These are phyloP conservation scores for Candida parachauliodes DNA, from an alignment of 805 yeast species.

Conservation along the genomic window DNA sequence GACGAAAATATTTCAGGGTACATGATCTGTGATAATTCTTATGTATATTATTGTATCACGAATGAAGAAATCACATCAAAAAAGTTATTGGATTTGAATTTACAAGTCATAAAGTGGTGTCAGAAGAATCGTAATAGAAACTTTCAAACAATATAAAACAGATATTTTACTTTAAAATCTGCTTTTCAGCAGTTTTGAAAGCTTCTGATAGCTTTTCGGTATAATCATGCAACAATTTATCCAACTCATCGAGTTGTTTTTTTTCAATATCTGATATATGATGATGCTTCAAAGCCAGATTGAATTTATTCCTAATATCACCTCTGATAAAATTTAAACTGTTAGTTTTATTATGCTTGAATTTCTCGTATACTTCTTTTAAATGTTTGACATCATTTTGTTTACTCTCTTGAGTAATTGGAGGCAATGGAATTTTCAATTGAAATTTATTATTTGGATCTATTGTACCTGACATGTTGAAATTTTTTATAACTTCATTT, in stretches of 20 bases:
- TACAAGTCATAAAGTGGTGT: conserved; percentile 72
- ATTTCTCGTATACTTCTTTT: conserved; percentile 64
- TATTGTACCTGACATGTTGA: conserved; percentile 77
- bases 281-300: conserved; percentile 51
- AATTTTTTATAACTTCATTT: conserved; percentile 62
- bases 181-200: conserved; percentile 54
- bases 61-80: conserved; percentile 51
- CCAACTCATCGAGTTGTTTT: conserved; percentile 58
- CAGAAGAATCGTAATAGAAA: conserved; percentile 63
- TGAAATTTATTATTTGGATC: conserved; percentile 72
- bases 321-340: conserved; percentile 43
- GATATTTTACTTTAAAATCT: conserved; percentile 39
- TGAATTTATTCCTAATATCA: conserved; percentile 52
- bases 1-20: conserved; percentile 32
- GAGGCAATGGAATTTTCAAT: conserved; percentile 70
- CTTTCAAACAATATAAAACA: conserved; percentile 44
- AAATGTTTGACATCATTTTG: conserved; percentile 53
- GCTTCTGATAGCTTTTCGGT: conserved; percentile 53
- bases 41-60: conserved; percentile 37
- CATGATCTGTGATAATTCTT: conserved; percentile 30
- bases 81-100: conserved; percentile 57
- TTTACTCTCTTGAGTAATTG: conserved; percentile 67
- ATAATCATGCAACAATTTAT: conserved; percentile 65
- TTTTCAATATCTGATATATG: conserved; percentile 54
- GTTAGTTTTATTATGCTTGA: conserved; percentile 50